A percentile compares a stretch with the other conserved stretches of the same genome.
phyloP scores from a whole-genome alignment of 371 early-diverging fungal species.

The Circinella minor region DNA sequence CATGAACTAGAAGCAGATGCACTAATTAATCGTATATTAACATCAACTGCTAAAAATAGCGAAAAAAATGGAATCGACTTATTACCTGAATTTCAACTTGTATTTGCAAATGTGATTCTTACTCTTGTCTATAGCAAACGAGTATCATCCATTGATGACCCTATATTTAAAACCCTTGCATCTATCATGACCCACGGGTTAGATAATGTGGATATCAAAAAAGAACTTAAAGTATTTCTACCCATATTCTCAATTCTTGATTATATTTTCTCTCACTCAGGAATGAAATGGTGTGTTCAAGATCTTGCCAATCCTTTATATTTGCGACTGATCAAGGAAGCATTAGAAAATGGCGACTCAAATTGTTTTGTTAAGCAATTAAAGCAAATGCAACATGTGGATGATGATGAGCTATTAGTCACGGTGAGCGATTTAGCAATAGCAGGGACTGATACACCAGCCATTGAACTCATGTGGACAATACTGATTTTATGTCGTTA shows the following conservation, averaged over 20 bases:
- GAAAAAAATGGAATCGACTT: background rate
- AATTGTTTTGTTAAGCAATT: constrained; percentile 1
- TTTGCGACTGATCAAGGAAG: constrained; percentile 1
- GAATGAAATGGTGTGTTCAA: background rate
- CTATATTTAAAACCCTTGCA: constrained; percentile 13
- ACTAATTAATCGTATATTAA: no score
- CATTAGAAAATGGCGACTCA: background rate
- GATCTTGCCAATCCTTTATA: background rate
- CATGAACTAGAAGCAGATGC: no score
- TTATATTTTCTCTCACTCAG: background rate
- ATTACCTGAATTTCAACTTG: background rate
- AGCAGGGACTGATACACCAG: constrained; percentile 22
- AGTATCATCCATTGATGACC: constrained; percentile 16
- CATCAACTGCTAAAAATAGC: no score
- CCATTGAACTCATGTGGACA: constrained; percentile 18
- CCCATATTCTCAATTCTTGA: constrained; percentile 16
- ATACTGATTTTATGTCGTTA: constrained; percentile 18
- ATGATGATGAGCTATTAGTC: constrained; percentile 19
- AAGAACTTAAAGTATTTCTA: constrained; percentile 19
- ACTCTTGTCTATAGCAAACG: constrained; percentile 1
- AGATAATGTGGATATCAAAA: background rate
- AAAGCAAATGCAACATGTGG: constrained; percentile 23
- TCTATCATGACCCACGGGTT: background rate
- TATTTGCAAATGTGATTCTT: constrained; percentile 9
- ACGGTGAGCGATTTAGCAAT: constrained; percentile 13